These are phyloP conservation scores for Aspergillus awamori DNA, from an alignment of 2,329 filamentous ascomycete genomes.

Conservation along the genomic window DNA sequence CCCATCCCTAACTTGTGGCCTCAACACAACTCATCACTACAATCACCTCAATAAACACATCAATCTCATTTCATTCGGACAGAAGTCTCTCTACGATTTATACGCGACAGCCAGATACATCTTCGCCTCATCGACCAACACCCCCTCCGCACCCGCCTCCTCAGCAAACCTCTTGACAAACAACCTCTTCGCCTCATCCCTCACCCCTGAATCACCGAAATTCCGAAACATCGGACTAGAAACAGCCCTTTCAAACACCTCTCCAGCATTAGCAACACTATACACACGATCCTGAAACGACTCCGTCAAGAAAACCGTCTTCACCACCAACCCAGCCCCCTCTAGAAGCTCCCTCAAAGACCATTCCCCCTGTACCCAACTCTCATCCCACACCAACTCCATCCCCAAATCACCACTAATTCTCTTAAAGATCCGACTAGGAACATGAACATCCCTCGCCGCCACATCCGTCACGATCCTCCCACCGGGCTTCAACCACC, in stretches of 20 bases:
- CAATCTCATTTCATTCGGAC: not conserved
- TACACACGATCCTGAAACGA: constrained; percentile 6
- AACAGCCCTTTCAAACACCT: constrained; percentile 9
- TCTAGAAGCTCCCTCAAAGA: not conserved
- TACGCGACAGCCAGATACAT: constrained; percentile 12
- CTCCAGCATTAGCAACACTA: not conserved
- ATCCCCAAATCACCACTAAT: not conserved
- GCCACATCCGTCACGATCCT: constrained; percentile 12
- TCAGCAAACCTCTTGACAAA: constrained; percentile 3
- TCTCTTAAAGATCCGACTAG: not conserved
- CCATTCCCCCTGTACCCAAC: constrained; percentile 8
- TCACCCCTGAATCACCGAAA: not conserved
- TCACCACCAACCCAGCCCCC: not conserved
- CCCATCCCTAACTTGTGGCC: too few species aligned
- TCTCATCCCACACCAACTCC: constrained; percentile 11
- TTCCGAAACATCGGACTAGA: constrained; percentile 10
- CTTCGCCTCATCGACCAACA: constrained; percentile 13
- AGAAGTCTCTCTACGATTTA: not conserved
- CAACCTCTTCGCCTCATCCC: constrained; percentile 3
- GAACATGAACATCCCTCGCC: constrained; percentile 10
- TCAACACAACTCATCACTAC: too few species aligned
- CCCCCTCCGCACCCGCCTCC: not conserved
- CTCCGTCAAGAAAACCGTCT: constrained; percentile 4
- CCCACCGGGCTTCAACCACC: constrained; percentile 8
- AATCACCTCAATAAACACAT: not conserved